These are phyloP conservation scores for Diospyros kaki DNA, from an alignment of 148 eudicot species.

Conservation along the genomic window DNA sequence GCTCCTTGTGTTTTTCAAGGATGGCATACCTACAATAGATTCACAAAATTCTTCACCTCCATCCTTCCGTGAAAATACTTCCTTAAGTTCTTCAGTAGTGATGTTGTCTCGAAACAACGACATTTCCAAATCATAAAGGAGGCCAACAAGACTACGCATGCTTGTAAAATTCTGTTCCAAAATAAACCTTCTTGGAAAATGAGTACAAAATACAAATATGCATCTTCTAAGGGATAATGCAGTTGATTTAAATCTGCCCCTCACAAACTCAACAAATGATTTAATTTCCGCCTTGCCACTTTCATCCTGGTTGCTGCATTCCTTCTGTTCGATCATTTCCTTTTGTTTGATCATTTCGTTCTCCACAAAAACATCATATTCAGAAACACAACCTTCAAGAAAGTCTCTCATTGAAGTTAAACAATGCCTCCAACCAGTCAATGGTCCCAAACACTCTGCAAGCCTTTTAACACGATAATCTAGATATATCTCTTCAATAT, in stretches of 20 bases:
- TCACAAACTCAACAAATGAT: not conserved
- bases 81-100: conserved; percentile 25
- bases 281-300: not conserved
- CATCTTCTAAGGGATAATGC: conserved; percentile 33
- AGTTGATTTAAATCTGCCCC: conserved; percentile 28
- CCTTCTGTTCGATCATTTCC: too few relatives aligned
- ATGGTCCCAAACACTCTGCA: too few relatives aligned
- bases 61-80: not conserved
- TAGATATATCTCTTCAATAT: too few relatives aligned
- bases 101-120: conserved; percentile 26
- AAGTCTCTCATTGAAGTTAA: conserved; percentile 14
- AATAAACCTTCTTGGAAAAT: not conserved
- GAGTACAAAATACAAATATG: not conserved
- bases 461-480: too few relatives aligned
- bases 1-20: conserved; percentile 6
- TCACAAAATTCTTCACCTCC: too few relatives aligned
- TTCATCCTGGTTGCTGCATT: too few relatives aligned
- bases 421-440: conserved; percentile 50
- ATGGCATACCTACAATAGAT: too few relatives aligned
- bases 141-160: not conserved
- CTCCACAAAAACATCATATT: too few relatives aligned
- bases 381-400: too few relatives aligned
- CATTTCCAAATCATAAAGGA: conserved; percentile 30
- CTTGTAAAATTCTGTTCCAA: conserved; percentile 14
- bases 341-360: too few relatives aligned